These are phyloP conservation scores for Umbelopsis vinacea DNA, from an alignment of 192 early-diverging fungal genomes.

Conservation along the genomic window DNA sequence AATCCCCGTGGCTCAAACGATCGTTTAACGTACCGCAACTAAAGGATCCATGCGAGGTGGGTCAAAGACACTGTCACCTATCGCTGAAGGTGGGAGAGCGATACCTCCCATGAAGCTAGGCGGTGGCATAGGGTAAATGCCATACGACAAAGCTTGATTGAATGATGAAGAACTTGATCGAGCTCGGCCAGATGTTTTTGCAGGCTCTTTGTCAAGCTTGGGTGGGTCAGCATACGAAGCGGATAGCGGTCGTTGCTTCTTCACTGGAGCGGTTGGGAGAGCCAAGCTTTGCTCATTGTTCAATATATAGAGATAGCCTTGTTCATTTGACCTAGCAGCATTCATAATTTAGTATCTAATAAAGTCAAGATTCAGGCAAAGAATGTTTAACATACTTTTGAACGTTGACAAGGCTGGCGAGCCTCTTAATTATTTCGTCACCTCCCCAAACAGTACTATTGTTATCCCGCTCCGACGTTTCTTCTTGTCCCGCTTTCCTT, in stretches of 20 bases:
- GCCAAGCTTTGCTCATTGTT: background rate
- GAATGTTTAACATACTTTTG: conserved; percentile 33
- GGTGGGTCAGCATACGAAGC: background rate
- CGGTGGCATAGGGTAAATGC: conserved; percentile 33
- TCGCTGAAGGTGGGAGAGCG: conserved; percentile 28
- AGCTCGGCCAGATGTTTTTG: conserved; percentile 23
- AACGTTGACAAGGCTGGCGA: conserved; percentile 47
- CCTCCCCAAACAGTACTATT: conserved; percentile 64
- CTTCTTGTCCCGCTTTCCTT: conserved; percentile 23
- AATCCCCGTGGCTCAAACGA: background rate
- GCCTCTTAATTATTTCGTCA: conserved; percentile 66
- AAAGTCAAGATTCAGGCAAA: background rate
- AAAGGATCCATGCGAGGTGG: conserved; percentile 42
- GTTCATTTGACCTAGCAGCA: background rate
- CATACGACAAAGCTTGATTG: conserved; percentile 47
- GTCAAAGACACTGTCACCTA: conserved; percentile 27
- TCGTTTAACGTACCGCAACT: conserved; percentile 38
- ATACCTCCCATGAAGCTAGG: background rate
- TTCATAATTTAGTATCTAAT: background rate
- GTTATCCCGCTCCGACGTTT: conserved; percentile 31
- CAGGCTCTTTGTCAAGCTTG: background rate
- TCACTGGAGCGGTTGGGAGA: background rate
- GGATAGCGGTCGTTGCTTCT: background rate
- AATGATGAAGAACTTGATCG: conserved; percentile 51
- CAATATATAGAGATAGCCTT: conserved; percentile 7